Base-by-base conservation (phyloP, 2,329 filamentous ascomycete genomes). In the Drechslerella stenobrocha region DNA sequence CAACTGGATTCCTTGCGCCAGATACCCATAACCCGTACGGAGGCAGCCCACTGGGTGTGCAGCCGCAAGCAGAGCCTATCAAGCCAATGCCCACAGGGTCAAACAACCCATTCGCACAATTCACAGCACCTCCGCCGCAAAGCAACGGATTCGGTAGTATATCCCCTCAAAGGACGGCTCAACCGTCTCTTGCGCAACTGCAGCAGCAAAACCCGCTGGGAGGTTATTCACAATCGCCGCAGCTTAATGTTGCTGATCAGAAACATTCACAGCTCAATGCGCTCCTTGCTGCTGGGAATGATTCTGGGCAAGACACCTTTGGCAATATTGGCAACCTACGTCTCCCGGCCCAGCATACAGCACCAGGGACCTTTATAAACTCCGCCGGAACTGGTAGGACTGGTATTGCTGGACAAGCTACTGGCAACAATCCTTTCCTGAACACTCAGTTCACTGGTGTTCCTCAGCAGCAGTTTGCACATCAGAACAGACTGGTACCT, bases 11-110 rank as follows among this genome's bases (percentile, higher is more conserved):
- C 18, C 80, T 86, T 18, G 87, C 89, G 70, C 81, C 91, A 22
- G 91, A 90, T 32, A 95, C 84, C 76, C 95, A 97, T 79, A 98
- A 98, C 76, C 93, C 93, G 0, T 98, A 92, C 89, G 88, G 89
- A 22, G 81, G 80, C 70, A 82, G 80, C 72, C 80, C 78, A 69
- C 82, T 82, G 70, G 80, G 83, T 65, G 76, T 78, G 44, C 80
- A 59, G 24, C 32, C 84, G 51, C 82, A 87, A 52, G 78, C 86
- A 1, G 60, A 65, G 42, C 46, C 60, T 48, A 78, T 96, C 70
- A 86, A 88, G 75, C 88, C 90, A 2, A 87, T 90, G 75, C 87
- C 89, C 2, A 98, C 93, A 1, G 93, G 93, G 47, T 97, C 93
- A 13, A 98, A 98, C 80, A 98, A 98, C 75, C 93, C 93, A 1